A percentile compares a stretch with the other conserved stretches of the same genome.
These are phyloP conservation scores for Boletus rubroflammeus DNA, from an alignment of 768 basidiomycete genomes.

Conservation along the genomic window DNA sequence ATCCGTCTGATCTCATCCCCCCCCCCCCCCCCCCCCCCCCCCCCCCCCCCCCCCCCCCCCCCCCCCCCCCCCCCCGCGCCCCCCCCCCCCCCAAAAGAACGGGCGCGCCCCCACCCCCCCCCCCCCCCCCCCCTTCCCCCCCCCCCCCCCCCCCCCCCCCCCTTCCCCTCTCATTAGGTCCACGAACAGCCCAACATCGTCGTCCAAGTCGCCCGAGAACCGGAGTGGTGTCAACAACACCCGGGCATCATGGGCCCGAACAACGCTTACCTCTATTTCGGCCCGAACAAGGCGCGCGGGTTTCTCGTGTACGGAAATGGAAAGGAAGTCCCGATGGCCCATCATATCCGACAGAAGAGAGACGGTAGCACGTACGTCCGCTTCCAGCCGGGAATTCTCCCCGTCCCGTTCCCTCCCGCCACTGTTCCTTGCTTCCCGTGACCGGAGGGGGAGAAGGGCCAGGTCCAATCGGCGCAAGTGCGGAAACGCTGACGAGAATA, in stretches of 20 bases:
- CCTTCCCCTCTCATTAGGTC: conserved; percentile 37
- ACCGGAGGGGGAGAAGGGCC: neutral
- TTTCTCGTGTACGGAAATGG: conserved; percentile 69
- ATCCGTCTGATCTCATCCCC: neutral
- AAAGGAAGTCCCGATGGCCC: conserved; percentile 52
- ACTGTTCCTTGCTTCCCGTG: neutral
- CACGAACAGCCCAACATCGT: conserved; percentile 57
- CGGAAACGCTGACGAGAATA: neutral
- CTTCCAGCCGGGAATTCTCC: neutral
- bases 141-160: neutral
- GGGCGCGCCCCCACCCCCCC: too few species aligned
- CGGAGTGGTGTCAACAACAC: conserved; percentile 63
- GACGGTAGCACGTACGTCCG: conserved; percentile 57
- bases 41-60: too few species aligned
- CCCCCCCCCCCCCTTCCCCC: neutral
- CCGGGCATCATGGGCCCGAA: conserved; percentile 77
- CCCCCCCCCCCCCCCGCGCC: too few species aligned
- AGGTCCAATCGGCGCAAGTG: too few species aligned
- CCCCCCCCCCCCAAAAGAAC: too few species aligned
- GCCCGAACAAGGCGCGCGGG: conserved; percentile 57
- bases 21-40: too few species aligned
- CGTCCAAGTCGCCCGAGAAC: conserved; percentile 61
- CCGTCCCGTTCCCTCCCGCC: neutral
- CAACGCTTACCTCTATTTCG: conserved; percentile 72
- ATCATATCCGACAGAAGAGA: conserved; percentile 53